Percentiles rank a stretch among this genome's conserved stretches.
Evolutionary conservation across 306 rosid species (phyloP).

Genomic region (Begonia fuchsioides): DNA sequence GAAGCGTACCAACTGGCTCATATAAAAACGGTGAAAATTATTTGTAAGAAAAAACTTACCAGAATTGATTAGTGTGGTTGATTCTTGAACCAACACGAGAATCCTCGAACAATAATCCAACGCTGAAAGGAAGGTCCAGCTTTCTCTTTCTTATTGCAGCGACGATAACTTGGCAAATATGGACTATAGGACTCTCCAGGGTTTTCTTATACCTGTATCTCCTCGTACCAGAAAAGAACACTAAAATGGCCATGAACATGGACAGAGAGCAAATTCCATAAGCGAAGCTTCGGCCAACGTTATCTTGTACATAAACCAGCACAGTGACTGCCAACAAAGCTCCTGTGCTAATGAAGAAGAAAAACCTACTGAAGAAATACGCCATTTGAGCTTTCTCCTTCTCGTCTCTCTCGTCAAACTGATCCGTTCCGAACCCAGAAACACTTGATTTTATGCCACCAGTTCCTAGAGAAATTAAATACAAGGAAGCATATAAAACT

Average conservation of each 20-base stretch:
- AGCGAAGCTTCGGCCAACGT: constrained; percentile 71
- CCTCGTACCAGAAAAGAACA: constrained; percentile 46
- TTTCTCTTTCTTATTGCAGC: constrained; percentile 57
- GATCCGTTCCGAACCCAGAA: constrained; percentile 88
- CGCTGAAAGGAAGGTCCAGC: constrained; percentile 28
- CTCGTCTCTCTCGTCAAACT: constrained; percentile 75
- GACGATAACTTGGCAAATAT: constrained; percentile 54
- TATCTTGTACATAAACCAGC: constrained; percentile 78
- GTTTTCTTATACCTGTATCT: constrained; percentile 63
- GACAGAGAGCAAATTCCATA: constrained; percentile 68
- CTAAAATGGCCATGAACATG: constrained; percentile 36
- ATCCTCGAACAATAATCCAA: constrained; percentile 45
- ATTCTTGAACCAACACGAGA: constrained; percentile 50
- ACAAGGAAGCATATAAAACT: constrained; percentile 49
- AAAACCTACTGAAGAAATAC: constrained; percentile 72
- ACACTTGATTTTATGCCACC: constrained; percentile 93
- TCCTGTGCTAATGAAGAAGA: constrained; percentile 69
- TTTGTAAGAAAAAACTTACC: constrained; percentile 26
- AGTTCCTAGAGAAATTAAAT: constrained; percentile 62
- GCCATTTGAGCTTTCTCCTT: constrained; percentile 78
- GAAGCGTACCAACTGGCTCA: no score
- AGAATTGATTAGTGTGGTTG: constrained; percentile 43
- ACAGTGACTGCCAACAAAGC: constrained; percentile 71
- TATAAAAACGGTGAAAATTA: no score
- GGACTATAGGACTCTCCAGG: constrained; percentile 74